phyloP scores from a whole-genome alignment of 305 asterid genomes.

The Solanum hybrid region DNA sequence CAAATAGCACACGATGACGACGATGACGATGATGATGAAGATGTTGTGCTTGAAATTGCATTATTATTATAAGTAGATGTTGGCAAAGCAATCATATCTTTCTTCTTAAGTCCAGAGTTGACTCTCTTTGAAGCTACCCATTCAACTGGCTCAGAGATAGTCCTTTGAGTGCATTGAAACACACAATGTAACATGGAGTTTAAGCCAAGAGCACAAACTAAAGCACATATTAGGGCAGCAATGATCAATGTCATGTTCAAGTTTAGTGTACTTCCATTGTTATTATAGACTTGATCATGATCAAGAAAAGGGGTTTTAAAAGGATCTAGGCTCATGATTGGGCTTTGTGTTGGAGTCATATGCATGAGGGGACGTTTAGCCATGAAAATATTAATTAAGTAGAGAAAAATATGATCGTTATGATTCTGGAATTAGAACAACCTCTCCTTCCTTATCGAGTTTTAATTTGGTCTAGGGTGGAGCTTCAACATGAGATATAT shows the following conservation, averaged over 20 bases:
- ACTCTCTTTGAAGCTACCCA: constrained; percentile 14
- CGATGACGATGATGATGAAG: neutral
- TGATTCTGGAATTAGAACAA: neutral
- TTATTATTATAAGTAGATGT: constrained; percentile 3
- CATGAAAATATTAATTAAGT: neutral
- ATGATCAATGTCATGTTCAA: constrained; percentile 12
- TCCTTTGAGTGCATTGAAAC: constrained; percentile 10
- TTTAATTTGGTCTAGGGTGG: neutral
- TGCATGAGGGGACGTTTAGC: constrained; percentile 2
- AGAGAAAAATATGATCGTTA: neutral
- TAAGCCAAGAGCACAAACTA: constrained; percentile 18
- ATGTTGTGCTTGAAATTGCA: neutral
- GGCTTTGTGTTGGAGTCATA: constrained; percentile 11
- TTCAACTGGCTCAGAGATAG: constrained; percentile 9
- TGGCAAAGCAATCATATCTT: constrained; percentile 15
- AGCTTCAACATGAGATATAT: neutral
- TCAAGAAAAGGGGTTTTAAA: neutral
- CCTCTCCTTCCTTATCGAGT: neutral
- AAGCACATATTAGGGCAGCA: constrained; percentile 20
- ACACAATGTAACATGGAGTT: constrained; percentile 19
- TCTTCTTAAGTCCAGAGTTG: constrained; percentile 18
- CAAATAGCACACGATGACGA: constrained; percentile 42
- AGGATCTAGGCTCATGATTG: neutral
- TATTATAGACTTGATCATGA: neutral
- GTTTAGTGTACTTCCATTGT: constrained; percentile 6